A percentile compares a stretch with the other conserved stretches of the same genome.
Evolutionary conservation across 352 stramenopile species (phyloP).

Genomic region (Globisporangium echinulatum): DNA sequence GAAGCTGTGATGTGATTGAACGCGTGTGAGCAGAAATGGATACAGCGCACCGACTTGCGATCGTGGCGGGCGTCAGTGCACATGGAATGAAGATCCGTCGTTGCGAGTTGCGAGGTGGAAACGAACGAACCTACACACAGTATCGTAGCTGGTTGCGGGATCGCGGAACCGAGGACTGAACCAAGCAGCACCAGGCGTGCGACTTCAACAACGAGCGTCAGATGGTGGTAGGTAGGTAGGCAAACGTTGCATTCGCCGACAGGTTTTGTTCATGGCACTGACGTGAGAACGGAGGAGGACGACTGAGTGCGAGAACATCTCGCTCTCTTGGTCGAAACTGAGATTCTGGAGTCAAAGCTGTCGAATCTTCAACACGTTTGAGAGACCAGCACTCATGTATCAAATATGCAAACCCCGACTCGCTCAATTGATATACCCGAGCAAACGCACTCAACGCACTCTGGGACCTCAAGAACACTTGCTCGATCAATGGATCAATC

Average conservation of each 20-base stretch:
- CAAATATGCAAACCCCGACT: not conserved
- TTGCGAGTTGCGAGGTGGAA: not conserved
- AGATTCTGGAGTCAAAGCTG: not conserved
- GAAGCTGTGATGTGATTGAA: not conserved
- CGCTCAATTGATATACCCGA: too few relatives aligned
- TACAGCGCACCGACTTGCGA: not conserved
- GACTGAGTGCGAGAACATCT: conserved; percentile 1
- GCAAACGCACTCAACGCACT: too few relatives aligned
- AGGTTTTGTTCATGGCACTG: not conserved
- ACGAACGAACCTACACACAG: not conserved
- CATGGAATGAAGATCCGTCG: not conserved
- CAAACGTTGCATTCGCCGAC: not conserved
- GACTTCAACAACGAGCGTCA: not conserved
- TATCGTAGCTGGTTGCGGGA: too few relatives aligned
- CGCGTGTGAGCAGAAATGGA: not conserved
- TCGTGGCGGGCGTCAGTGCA: not conserved
- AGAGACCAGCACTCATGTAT: not conserved
- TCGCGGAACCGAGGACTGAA: too few relatives aligned
- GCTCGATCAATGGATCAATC: too few relatives aligned
- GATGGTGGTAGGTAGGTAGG: too few relatives aligned
- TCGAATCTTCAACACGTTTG: not conserved
- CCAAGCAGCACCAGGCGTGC: not conserved
- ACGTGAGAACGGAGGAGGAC: not conserved
- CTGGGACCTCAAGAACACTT: not conserved
- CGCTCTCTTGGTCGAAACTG: not conserved